Conservation (phyloP, 1,284 basidiomycete genomes). For the Fomitiporia mediterranea region DNA sequence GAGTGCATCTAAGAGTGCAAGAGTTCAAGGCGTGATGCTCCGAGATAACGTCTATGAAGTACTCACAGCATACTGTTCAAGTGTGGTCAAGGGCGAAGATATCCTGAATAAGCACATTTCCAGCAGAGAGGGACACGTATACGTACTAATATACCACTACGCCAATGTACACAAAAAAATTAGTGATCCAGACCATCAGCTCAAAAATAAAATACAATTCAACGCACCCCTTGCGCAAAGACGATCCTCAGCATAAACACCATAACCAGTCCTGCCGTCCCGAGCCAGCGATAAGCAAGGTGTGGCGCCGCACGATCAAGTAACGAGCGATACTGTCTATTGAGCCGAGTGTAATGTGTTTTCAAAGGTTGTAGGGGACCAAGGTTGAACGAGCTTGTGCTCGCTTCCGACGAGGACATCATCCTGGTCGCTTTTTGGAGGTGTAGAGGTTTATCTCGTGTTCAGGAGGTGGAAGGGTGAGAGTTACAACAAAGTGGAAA, state of each 20-base stretch:
- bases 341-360: slow-evolving; percentile 45
- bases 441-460: neutral
- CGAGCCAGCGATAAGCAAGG: slow-evolving; percentile 85
- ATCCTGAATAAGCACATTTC: neutral
- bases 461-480: neutral
- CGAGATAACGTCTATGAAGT: neutral
- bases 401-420: slow-evolving; percentile 12
- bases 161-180: too few relatives aligned
- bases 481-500: neutral
- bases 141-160: slow-evolving; percentile 89
- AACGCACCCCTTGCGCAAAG: slow-evolving; percentile 80
- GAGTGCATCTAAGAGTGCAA: slow-evolving; percentile 57
- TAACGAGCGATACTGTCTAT: slow-evolving; percentile 75
- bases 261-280: slow-evolving; percentile 65
- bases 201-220: too few relatives aligned
- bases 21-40: neutral
- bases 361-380: slow-evolving; percentile 43
- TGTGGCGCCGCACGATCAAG: slow-evolving; percentile 93
- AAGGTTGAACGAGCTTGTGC: slow-evolving; percentile 10
- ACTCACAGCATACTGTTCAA: slow-evolving; percentile 63
- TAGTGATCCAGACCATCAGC: too few relatives aligned
- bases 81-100: slow-evolving; percentile 17
- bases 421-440: neutral
- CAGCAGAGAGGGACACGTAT: neutral
- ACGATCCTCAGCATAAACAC: slow-evolving; percentile 89